Conservation (phyloP, 768 basidiomycete species). For the Lepiota venenata region DNA sequence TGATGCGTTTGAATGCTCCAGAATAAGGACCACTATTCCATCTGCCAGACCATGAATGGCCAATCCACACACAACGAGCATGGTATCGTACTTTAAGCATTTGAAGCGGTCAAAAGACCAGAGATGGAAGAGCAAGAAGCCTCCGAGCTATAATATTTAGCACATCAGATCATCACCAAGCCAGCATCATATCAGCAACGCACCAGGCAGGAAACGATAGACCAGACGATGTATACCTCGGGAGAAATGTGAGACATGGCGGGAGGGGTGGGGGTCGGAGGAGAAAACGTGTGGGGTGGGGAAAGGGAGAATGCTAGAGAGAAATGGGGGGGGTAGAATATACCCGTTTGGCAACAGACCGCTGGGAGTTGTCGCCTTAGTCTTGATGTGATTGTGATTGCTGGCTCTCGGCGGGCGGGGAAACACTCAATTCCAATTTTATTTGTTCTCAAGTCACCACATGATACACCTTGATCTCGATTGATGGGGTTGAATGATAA, state of each 20-base stretch:
- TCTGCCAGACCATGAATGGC: conserved; percentile 30
- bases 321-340: not conserved
- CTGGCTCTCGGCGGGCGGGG: too few species aligned
- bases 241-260: conserved; percentile 9
- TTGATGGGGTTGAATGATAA: too few species aligned
- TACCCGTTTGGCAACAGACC: not conserved
- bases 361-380: not conserved
- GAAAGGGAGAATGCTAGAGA: not conserved
- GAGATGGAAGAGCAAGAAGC: conserved; percentile 67
- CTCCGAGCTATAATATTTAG: conserved; percentile 40
- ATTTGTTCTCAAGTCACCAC: too few species aligned
- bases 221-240: conserved; percentile 9
- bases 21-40: conserved; percentile 66
- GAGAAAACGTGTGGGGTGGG: too few species aligned
- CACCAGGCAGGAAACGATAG: conserved; percentile 44
- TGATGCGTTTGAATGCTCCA: conserved; percentile 81
- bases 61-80: not conserved
- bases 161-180: too few species aligned
- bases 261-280: too few species aligned
- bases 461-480: too few species aligned
- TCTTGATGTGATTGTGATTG: too few species aligned
- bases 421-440: too few species aligned
- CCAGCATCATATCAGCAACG: conserved; percentile 15
- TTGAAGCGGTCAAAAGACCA: conserved; percentile 81
- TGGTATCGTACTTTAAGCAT: conserved; percentile 53